phyloP scores from a whole-genome alignment of 1,284 basidiomycete genomes.

The Tetrapyrgos nigripes region DNA sequence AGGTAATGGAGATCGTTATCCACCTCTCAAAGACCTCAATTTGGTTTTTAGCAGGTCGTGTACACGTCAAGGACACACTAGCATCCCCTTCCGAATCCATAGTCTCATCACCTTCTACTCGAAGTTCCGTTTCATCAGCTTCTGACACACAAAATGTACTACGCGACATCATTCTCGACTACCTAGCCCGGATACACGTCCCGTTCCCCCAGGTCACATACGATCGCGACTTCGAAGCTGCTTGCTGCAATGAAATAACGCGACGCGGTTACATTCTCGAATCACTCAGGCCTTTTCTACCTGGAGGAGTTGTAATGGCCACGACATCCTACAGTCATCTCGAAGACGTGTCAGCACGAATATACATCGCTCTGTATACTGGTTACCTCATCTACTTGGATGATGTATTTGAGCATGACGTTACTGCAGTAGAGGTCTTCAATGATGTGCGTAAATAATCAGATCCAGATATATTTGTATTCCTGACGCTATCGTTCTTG shows the following conservation, averaged over 20 bases:
- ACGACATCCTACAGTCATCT: constrained; percentile 25
- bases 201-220: not conserved
- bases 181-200: not conserved
- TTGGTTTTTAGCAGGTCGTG: not conserved
- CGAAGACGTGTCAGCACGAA: constrained; percentile 16
- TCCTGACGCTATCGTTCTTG: not conserved
- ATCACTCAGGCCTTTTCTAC: constrained; percentile 5
- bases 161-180: not conserved
- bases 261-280: constrained; percentile 3
- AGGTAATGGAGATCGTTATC: not conserved
- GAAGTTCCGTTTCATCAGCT: not conserved
- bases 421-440: constrained; percentile 29
- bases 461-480: too few species aligned
- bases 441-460: constrained; percentile 19
- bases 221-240: not conserved
- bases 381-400: constrained; percentile 32
- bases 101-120: not conserved
- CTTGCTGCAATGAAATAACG: constrained; percentile 2
- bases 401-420: constrained; percentile 27
- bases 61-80: not conserved
- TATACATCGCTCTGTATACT: constrained; percentile 40
- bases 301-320: constrained; percentile 20
- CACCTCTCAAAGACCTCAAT: not conserved
- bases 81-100: not conserved
- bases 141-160: not conserved